Evolutionary conservation across 164 flowering plant species (phyloP).

Genomic region (Magnolia officinalis): DNA sequence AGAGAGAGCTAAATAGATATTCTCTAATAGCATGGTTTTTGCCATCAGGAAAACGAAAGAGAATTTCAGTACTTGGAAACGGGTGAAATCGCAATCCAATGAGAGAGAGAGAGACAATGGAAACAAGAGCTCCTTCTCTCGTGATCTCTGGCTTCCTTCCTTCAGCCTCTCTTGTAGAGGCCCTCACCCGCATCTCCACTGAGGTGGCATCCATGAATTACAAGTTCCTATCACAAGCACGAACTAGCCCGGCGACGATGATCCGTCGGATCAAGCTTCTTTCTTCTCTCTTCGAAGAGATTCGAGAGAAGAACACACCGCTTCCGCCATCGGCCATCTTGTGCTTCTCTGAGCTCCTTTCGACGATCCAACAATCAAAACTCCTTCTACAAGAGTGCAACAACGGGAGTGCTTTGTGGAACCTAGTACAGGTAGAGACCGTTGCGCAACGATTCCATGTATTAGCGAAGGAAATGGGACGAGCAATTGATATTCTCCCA

Average conservation of each 20-base stretch:
- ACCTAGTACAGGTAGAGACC: constrained; percentile 40
- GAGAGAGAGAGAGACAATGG: constrained; percentile 26
- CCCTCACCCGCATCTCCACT: constrained; percentile 44
- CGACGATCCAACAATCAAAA: constrained; percentile 43
- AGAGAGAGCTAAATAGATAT: too few relatives aligned
- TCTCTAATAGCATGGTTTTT: too few relatives aligned
- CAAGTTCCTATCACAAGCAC: constrained; percentile 35
- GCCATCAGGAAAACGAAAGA: too few relatives aligned
- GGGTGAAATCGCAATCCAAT: too few relatives aligned
- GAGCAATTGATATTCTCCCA: constrained; percentile 63
- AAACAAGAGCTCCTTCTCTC: constrained; percentile 23
- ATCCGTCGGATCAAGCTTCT: constrained; percentile 61
- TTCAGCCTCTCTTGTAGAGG: constrained; percentile 45
- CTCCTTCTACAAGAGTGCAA: constrained; percentile 41
- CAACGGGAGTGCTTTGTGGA: constrained; percentile 54
- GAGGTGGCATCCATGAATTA: constrained; percentile 52
- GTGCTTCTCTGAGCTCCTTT: constrained; percentile 57
- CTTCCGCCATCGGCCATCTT: constrained; percentile 66
- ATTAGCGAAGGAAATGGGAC: constrained; percentile 53
- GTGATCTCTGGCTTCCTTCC: constrained; percentile 51
- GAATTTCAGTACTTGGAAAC: too few relatives aligned
- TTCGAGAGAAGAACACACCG: constrained; percentile 38
- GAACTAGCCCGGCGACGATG: constrained; percentile 37
- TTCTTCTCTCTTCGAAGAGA: constrained; percentile 61
- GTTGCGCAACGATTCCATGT: constrained; percentile 49